Evolutionary conservation across 78 protist genomes (phyloP), one percentile per base, ranked within the genome.

Genomic region (Dictyostelium capitatum): DNA sequence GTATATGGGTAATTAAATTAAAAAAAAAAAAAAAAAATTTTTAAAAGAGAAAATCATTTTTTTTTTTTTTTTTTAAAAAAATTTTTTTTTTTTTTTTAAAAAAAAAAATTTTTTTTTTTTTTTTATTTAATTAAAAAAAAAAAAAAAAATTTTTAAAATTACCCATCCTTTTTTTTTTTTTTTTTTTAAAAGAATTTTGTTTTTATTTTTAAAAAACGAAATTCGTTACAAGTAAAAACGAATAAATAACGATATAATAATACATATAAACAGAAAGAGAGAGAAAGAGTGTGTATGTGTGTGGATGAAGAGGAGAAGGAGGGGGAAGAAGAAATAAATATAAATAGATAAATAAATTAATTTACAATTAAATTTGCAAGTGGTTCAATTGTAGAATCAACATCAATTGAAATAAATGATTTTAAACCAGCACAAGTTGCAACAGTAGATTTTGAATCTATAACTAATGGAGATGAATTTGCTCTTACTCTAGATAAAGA

Each of bases 341-440:
- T n/a, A n/a, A n/a, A n/a, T n/a, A n/a, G 43, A n/a, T 64, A 19
- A 10, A 28, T 7, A 5, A 6, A 4, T 83, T 83, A 83, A 51
- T 83, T 70, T 32, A 83, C 91, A 73, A 41, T 54, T 46, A 83
- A 51, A 73, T 83, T 83, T 48, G 83, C 93, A 1, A 59, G 19
- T n/a, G 93, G 83, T 77, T 74, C 79, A 83, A 72, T 32, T 43
- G 74, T n/a, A 3, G 19, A 30, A n/a, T 87, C 93, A 59, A 46
- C 15, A 48, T 87, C 80, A 28, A n/a, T n/a, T 0, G 92, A 17
- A 23, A 41, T 87, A 19, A 83, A 87, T 10, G 93, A 77, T 48
- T 41, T 77, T 28, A 87, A 62, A 77, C 93, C 93, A n/a, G 93
- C 93, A 87, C 93, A 87, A 10, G 93, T 70, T 9, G 46, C 62